A percentile compares a stretch with the other conserved stretches of the same genome.
These are phyloP conservation scores for Gossypium rotundifolium DNA, from an alignment of 345 rosid species.

Conservation along the genomic window DNA sequence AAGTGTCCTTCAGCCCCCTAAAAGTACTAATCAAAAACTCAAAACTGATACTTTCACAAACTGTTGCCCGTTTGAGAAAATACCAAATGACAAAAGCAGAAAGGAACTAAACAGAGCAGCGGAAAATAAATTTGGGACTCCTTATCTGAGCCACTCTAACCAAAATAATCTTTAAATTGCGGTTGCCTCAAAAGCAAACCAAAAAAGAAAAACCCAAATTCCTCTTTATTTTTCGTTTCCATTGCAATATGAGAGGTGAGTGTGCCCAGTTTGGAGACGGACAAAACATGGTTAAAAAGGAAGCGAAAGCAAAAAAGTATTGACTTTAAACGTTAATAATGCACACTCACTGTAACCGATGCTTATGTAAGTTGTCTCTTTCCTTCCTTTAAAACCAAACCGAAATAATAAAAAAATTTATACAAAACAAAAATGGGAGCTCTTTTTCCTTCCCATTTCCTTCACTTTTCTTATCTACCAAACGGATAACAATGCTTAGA, in stretches of 20 bases:
- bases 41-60: not conserved
- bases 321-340: slow-evolving; percentile 3
- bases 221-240: not conserved
- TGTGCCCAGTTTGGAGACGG: slow-evolving; percentile 5
- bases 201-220: not conserved
- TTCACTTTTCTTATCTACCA: slow-evolving; percentile 20
- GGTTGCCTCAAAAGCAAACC: slow-evolving; percentile 2
- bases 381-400: slow-evolving; percentile 6
- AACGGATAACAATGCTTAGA: slow-evolving; percentile 5
- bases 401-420: not conserved
- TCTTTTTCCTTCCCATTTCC: not conserved
- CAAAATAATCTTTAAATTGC: not conserved
- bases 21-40: slow-evolving; percentile 14
- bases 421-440: slow-evolving; percentile 1
- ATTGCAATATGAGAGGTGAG: not conserved
- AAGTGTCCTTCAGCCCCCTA: slow-evolving; percentile 22
- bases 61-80: not conserved
- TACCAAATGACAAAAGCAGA: not conserved
- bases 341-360: slow-evolving; percentile 1
- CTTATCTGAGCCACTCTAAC: not conserved
- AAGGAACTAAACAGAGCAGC: not conserved
- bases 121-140: not conserved
- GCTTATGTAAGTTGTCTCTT: slow-evolving; percentile 18
- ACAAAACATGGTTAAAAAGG: slow-evolving; percentile 10
- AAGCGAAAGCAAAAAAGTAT: not conserved